phyloP scores from a whole-genome alignment of 2,329 filamentous ascomycete genomes.

The Coccinonectria pachysandricola region DNA sequence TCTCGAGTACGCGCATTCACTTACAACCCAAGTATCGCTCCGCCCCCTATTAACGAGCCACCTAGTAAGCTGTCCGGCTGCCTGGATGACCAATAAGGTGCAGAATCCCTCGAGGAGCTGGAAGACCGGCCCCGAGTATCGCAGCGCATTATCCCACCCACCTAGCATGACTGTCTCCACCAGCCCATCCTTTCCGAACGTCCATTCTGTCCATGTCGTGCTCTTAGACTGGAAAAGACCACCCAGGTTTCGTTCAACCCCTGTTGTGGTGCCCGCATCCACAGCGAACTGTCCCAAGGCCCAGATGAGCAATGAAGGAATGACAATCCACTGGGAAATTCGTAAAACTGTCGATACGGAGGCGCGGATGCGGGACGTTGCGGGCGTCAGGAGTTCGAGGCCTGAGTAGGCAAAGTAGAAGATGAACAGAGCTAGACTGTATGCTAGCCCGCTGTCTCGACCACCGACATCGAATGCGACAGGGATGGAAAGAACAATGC shows the following conservation, averaged over 20 bases:
- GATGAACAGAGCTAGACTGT: constrained; percentile 76
- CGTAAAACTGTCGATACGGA: constrained; percentile 59
- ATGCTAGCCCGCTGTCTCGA: constrained; percentile 84
- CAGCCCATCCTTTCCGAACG: constrained; percentile 78
- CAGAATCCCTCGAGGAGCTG: constrained; percentile 95
- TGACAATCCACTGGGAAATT: constrained; percentile 74
- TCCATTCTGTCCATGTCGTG: constrained; percentile 67
- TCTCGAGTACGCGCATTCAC: no score
- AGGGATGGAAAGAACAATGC: constrained; percentile 90
- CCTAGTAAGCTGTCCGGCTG: constrained; percentile 83
- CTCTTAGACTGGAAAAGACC: constrained; percentile 52
- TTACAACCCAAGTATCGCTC: constrained; percentile 93
- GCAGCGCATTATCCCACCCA: constrained; percentile 77
- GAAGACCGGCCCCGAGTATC: constrained; percentile 89
- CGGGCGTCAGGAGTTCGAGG: constrained; percentile 71
- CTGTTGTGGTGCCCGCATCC: constrained; percentile 65
- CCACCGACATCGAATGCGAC: constrained; percentile 97
- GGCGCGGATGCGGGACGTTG: constrained; percentile 64
- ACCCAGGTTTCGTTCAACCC: constrained; percentile 72
- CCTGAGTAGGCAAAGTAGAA: constrained; percentile 88
- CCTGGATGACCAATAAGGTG: constrained; percentile 90
- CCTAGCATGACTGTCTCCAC: constrained; percentile 73
- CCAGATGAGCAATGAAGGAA: constrained; percentile 86
- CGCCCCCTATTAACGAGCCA: constrained; percentile 90
- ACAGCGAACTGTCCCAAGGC: constrained; percentile 90